These are phyloP conservation scores for Tolypocladium album DNA, from an alignment of 2,329 filamentous ascomycete species.

Conservation along the genomic window DNA sequence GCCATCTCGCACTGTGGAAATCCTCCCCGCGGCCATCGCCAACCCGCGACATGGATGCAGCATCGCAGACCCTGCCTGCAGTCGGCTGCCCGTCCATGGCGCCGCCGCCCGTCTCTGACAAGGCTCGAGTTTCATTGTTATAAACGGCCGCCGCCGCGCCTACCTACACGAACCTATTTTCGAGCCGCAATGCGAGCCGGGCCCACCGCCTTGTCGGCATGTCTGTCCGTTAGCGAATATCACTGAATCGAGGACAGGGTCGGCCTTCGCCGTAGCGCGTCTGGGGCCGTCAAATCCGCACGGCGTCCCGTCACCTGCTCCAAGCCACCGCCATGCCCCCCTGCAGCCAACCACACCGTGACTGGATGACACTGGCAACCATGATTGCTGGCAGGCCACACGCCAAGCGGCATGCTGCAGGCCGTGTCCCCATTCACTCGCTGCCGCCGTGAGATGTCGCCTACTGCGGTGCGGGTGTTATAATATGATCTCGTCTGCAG, in stretches of 20 bases:
- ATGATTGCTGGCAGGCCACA: background rate
- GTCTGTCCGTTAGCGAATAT: background rate
- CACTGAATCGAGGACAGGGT: background rate
- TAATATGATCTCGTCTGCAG: background rate
- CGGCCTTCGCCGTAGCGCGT: background rate
- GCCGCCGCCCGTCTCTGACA: background rate
- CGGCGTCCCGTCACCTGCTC: background rate
- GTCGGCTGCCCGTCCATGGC: background rate
- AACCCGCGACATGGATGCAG: background rate
- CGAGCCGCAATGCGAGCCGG: background rate
- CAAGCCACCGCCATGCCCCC: background rate
- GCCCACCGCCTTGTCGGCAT: background rate
- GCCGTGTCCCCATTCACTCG: background rate
- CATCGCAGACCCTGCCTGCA: background rate
- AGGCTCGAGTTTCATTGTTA: background rate
- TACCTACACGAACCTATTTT: background rate
- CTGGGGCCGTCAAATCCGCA: background rate
- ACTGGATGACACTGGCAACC: background rate
- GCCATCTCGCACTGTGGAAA: background rate
- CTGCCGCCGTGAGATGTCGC: background rate
- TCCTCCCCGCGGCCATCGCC: background rate
- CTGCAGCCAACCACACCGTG: constrained; percentile 2
- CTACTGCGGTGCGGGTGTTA: background rate
- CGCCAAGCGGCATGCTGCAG: background rate
- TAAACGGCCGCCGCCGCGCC: background rate